Base-by-base conservation (phyloP, 2,329 filamentous ascomycete species). In the Elsinoe perseae region DNA sequence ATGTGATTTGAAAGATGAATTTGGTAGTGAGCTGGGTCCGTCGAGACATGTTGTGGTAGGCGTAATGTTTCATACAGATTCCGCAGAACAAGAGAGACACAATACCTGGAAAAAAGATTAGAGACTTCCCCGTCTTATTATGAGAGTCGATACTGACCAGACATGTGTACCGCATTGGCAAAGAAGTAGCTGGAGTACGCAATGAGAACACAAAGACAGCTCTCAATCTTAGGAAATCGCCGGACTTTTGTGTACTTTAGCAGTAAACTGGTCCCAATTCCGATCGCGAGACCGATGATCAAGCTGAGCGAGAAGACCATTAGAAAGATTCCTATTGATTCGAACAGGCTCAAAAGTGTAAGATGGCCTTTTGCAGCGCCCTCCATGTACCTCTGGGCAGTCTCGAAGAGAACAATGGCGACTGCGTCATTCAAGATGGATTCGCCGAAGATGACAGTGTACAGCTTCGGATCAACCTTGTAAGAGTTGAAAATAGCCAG, bases 11-110 rank as follows among this genome's bases (percentile, higher is more conserved):
- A 75, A 98, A 98, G 57, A 96, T 80, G 73, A 95, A 98, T 71
- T 98, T 98, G 54, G 93, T 98, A 14, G 93, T 95, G 61, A 98
- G 84, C 70, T 98, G 93, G 1, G 93, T 97, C 60, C 93, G 85
- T 50, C 93, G 85, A 27, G 93, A 98, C 93, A 98, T 98, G 76
- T 98, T 98, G 79, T 97, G 96, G 74, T 98, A 98, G 60, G 93
- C 93, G 67, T 98, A 98, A 70, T 98, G 93, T 73, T 98, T 98
- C 61, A 98, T 77, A 9, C 93, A 97, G 64, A 98, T 98, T 56
- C 93, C 93, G 71, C 93, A 98, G 76, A 98, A 98, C 1, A 98
- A 78, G 58, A 98, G 77, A 30, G 93, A 95, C 63, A 98, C 93
- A 65, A 98, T 98, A 63, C 91, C 89, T 93, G 63, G 16, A 56